Base-by-base conservation (phyloP, 306 rosid genomes). In the Rosa rugosa region DNA sequence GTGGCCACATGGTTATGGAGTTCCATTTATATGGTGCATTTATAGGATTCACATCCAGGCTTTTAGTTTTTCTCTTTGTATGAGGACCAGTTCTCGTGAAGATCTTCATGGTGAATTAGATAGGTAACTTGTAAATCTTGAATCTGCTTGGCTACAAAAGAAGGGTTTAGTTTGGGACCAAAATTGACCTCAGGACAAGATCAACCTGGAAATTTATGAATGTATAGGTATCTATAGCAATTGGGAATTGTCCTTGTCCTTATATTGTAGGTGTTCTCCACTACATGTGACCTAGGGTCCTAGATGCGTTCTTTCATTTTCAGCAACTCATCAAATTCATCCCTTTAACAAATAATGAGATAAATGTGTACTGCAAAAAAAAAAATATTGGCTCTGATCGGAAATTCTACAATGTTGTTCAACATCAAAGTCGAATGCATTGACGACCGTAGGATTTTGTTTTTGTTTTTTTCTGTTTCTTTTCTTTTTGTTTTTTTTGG, bases 161-260 rank as follows among this genome's bases (percentile, higher is more conserved):
- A 10, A 50, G 64, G 51, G 77, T 38, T 38, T 40, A 73, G 36
- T 11, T 54, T 2, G 77, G 77, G 77, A 73, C 50, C 77, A 73
- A 27, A 17, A 10, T 7, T 5, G 25, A 34, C 31, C 11, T 2
- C 3, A 31, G 62, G 75, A 51, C 46, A 72, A 72, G 25, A 72
- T 10, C 20, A 42, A n/a, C 31, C 42, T 41, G 22, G 20, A 18
- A 54, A 31, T 36, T 0, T 34, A 51, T 31, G 36, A 8, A 31
- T 53, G 56, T 69, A 4, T 45, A 25, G 18, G n/a, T 49, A 23
- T 34, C 34, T 34, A 51, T 34, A 10, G 22, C 63, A 40, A 18
- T 18, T 18, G 57, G 57, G 20, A 5, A 34, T 9, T 72, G 76
- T 50, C 76, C 38, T 34, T 49, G 63, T 49, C 76, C 64, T 34